Evolutionary conservation across 106 monocot genomes (phyloP).

Genomic region (Posidonia australis): DNA sequence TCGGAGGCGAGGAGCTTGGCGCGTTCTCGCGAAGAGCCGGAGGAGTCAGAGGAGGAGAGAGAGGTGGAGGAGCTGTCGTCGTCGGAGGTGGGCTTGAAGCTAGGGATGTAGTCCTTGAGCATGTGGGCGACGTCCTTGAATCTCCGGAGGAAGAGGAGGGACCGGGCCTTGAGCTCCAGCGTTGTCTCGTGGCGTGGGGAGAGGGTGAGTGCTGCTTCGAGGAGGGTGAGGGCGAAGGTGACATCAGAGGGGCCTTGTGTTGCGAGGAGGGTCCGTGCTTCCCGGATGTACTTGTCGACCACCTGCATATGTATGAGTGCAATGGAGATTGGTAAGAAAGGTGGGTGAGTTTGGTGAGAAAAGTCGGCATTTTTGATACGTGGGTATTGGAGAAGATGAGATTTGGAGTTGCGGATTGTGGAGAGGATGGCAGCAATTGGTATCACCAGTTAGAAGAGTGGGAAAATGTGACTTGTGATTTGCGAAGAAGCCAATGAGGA

Average conservation of each 20-base stretch:
- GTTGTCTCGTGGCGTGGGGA: slow-evolving; percentile 44
- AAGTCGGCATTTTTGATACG: too few species aligned
- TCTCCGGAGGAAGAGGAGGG: slow-evolving; percentile 52
- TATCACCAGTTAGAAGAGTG: too few species aligned
- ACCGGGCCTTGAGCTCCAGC: slow-evolving; percentile 59
- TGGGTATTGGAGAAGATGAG: neutral
- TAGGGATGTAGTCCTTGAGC: slow-evolving; percentile 88
- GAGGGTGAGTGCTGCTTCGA: slow-evolving; percentile 21
- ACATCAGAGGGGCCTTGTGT: slow-evolving; percentile 36
- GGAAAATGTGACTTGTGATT: neutral
- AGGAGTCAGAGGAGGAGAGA: slow-evolving; percentile 23
- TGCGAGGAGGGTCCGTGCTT: slow-evolving; percentile 46
- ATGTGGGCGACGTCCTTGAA: slow-evolving; percentile 78
- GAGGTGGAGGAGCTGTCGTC: slow-evolving; percentile 34
- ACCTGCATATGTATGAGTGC: slow-evolving; percentile 23
- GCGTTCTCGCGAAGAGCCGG: slow-evolving; percentile 15
- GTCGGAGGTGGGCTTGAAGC: slow-evolving; percentile 27
- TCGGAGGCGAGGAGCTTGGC: slow-evolving; percentile 26
- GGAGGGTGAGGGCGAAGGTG: slow-evolving; percentile 29
- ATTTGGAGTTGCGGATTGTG: neutral
- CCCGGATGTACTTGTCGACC: slow-evolving; percentile 42
- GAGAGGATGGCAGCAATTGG: neutral
- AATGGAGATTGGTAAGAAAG: neutral
- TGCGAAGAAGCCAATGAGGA: neutral
- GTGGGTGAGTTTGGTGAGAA: neutral